Evolutionary conservation across 768 basidiomycete genomes (phyloP).

Genomic region (Pulveroboletus sp.): DNA sequence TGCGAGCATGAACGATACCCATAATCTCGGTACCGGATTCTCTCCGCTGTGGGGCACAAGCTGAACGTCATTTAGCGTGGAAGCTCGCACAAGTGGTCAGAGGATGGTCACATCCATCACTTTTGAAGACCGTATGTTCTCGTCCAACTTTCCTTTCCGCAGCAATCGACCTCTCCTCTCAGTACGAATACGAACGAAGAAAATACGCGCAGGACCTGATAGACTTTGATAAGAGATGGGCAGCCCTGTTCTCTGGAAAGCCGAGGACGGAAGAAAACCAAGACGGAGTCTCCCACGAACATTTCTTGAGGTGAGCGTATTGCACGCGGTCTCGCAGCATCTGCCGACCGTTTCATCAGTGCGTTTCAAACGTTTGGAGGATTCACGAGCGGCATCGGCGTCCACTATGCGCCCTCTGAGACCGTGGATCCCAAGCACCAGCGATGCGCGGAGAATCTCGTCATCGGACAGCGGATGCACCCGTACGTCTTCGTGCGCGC

Average conservation of each 20-base stretch:
- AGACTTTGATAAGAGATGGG: slow-evolving; percentile 58
- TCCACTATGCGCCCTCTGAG: slow-evolving; percentile 35
- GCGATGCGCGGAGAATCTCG: slow-evolving; percentile 28
- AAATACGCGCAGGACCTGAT: slow-evolving; percentile 68
- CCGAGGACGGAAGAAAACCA: slow-evolving; percentile 42
- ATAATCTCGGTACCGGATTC: no score
- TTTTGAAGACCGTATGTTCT: slow-evolving; percentile 36
- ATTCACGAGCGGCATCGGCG: slow-evolving; percentile 34
- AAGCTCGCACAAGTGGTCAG: slow-evolving; percentile 46
- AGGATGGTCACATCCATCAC: slow-evolving; percentile 33
- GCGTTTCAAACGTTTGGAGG: slow-evolving; percentile 33
- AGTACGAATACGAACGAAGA: slow-evolving; percentile 67
- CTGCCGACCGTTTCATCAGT: slow-evolving; percentile 13
- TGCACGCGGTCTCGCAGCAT: not conserved
- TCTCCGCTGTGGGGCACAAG: slow-evolving; percentile 35
- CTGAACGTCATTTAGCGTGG: slow-evolving; percentile 42
- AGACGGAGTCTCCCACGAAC: slow-evolving; percentile 29
- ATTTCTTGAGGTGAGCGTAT: slow-evolving; percentile 31
- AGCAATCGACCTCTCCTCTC: not conserved
- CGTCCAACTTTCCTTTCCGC: not conserved
- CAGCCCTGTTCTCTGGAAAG: slow-evolving; percentile 33
- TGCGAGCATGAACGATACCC: no score
- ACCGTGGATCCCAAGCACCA: slow-evolving; percentile 34
- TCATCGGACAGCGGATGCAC: slow-evolving; percentile 38
- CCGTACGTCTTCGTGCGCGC: slow-evolving; percentile 15